Percentiles rank a stretch among this genome's conserved stretches.
Evolutionary conservation across 345 rosid species (phyloP).

Genomic region (Eucalyptus albens): DNA sequence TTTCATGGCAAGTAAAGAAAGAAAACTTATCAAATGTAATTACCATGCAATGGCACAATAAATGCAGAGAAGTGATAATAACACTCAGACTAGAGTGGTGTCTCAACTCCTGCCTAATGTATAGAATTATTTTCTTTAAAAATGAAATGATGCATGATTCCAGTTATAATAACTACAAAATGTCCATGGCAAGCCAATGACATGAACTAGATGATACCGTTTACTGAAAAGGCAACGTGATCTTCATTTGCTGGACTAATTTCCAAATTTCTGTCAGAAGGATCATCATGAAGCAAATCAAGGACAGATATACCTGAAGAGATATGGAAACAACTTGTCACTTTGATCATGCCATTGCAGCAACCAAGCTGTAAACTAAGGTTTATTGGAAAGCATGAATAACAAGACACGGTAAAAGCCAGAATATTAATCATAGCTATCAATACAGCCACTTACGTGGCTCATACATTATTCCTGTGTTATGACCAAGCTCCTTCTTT

Average conservation of each 20-base stretch:
- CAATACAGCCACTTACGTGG: neutral
- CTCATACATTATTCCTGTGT: neutral
- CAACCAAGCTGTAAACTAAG: neutral
- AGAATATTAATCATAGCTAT: neutral
- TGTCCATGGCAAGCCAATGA: neutral
- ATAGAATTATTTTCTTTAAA: neutral
- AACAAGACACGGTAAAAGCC: neutral
- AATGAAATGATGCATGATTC: neutral
- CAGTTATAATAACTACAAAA: neutral
- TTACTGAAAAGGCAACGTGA: constrained; percentile 79
- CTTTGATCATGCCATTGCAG: neutral
- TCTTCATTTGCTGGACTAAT: constrained; percentile 34
- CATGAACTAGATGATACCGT: constrained; percentile 28
- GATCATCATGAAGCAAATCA: constrained; percentile 70
- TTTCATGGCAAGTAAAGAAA: neutral
- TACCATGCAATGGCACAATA: neutral
- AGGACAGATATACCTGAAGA: constrained; percentile 52
- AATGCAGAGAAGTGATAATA: neutral
- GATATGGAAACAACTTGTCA: neutral
- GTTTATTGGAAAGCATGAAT: neutral
- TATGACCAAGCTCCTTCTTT: neutral
- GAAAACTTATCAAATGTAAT: neutral
- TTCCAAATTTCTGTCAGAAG: constrained; percentile 12
- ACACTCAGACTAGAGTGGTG: neutral
- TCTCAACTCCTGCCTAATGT: neutral